Evolutionary conservation across 257 asterid species (phyloP), one percentile per base, ranked within the genome.

Genomic region (Solanum peruvianum): DNA sequence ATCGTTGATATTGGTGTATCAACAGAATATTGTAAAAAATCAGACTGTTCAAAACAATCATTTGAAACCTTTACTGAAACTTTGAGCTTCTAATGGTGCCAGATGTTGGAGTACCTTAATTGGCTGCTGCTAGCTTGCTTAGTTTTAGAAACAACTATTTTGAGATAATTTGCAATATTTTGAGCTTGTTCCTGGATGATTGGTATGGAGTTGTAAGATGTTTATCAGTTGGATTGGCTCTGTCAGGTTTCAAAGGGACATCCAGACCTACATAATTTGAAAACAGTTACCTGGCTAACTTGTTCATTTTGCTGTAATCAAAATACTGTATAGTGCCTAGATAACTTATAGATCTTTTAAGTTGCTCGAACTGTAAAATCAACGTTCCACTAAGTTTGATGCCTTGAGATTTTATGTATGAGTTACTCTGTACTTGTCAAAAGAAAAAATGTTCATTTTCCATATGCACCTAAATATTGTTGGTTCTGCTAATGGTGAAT

Each of bases 401-500:
- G 85, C 29, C 64, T 85, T 66, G 87, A 39, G 77, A 67, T 27
- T 41, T 84, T 58, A 16, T 35, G 77, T 16, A 41, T 84, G 4
- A 45, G 64, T 31, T 86, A 35, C 47, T 86, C 10, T 42, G 9
- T 20, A 31, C 41, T 15, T 25, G 77, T 64, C 27, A 16, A 15
- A 60, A 44, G 58, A 70, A 10, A 16, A 31, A 71, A 72, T 52
- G 84, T 20, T 31, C 64, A 49, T 45, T 71, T 20, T 72, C 20
- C 62, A 45, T 27, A 29, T 72, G 62, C 69, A 47, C 72, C n/a
- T 70, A 44, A 71, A 23, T 72, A 33, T 81, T 81, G 69, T 42
- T 49, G 69, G 85, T 81, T 49, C 29, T 88, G 60, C 47, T 89
- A 6, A 86, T 92, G 97, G 94, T 75, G 87, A 89, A 89, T 75